Base-by-base conservation (phyloP, 192 early-diverging fungal species). In the Martensiomyces pterosporus region DNA sequence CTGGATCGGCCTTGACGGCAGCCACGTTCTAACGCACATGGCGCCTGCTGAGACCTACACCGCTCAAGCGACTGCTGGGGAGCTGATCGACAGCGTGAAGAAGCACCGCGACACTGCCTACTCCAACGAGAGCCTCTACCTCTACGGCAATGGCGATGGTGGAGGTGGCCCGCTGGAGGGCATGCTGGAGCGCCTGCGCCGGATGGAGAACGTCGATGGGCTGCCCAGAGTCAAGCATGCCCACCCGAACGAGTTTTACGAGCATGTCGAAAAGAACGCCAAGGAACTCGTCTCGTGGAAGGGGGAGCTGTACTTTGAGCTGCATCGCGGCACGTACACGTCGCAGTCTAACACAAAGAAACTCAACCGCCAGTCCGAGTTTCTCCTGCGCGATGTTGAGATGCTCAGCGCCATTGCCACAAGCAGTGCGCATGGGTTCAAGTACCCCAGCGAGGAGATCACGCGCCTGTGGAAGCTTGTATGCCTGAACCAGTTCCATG, bases 321-420 rank as follows among this genome's bases (percentile, higher is more conserved):
- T 98, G 21, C 97, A 99, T 66, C 82, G 97, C 43, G 97, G 97
- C 43, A 98, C 93, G 39, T 98, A 97, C 67, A 99, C 97, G 1
- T 79, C 94, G 2, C 94, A 98, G 55, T 89, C 88, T 2, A 55
- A 74, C 3, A 84, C 80, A 25, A 99, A 99, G 58, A 78, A 82
- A 43, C 80, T 77, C 51, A 99, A 99, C 69, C 85, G 97, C 6
- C 79, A 77, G 33, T 79, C 79, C 14, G 97, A 99, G 71, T 63
- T 85, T 4, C 62, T 97, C 47, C 66, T 99, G 33, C 83, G 89
- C 7, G 83, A 95, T 43, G 73, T 93, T 16, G 94, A 99, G 57
- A 60, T 89, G 43, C 60, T 89, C 12, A 79, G 82, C 9, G 69
- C 83, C 0, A 33, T 89, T 5, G 73, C 75, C 7, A 41, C 40